Conservation (phyloP, 2,329 filamentous ascomycete genomes). For the Neurospora sp. region DNA sequence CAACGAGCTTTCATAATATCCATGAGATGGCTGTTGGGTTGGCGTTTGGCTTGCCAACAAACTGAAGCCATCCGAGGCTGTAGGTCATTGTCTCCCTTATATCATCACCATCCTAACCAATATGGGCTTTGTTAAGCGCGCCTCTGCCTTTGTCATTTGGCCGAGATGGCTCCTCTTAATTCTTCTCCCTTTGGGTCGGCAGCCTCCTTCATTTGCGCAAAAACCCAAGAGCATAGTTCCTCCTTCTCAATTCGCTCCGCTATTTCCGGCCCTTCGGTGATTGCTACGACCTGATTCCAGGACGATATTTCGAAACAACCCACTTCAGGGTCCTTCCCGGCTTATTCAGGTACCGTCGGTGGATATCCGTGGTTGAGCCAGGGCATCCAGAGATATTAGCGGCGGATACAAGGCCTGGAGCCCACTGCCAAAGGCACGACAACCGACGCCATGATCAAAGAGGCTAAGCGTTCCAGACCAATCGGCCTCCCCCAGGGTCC, state of each 20-base stretch:
- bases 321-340: conserved; percentile 7
- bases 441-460: conserved; percentile 24
- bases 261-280: conserved; percentile 8
- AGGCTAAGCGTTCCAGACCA: conserved; percentile 24
- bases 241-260: conserved; percentile 16
- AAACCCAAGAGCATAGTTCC: background rate
- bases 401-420: conserved; percentile 3
- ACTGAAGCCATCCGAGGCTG: background rate
- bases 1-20: background rate
- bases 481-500: background rate
- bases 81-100: background rate
- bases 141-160: background rate
- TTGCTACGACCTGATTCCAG: conserved; percentile 6
- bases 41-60: background rate
- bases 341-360: background rate
- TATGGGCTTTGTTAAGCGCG: background rate
- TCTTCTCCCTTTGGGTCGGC: conserved; percentile 2
- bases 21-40: background rate
- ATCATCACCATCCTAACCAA: background rate
- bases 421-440: conserved; percentile 6
- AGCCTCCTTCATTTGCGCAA: conserved; percentile 5
- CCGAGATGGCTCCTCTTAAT: conserved; percentile 6
- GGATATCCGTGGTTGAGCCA: conserved; percentile 2
- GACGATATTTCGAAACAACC: conserved; percentile 15
- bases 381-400: background rate